These are phyloP conservation scores for Nymphaea colorata DNA, from an alignment of 164 flowering plant species.

Conservation along the genomic window DNA sequence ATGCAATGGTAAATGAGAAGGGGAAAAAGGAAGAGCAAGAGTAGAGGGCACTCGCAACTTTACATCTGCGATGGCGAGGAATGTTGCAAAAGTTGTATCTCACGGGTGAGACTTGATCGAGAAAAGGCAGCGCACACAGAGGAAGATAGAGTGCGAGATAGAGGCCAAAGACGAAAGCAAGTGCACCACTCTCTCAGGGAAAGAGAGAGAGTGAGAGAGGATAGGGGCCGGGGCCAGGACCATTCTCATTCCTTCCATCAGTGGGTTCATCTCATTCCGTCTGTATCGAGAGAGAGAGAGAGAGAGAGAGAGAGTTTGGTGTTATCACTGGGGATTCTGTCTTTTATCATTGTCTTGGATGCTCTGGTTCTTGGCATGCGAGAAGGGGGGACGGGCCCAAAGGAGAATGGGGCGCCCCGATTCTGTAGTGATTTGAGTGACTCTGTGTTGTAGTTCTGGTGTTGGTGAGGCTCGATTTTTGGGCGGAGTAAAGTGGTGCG, in stretches of 20 bases:
- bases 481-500: not conserved
- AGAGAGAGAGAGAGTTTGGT: no score
- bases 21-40: no score
- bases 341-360: not conserved
- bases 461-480: not conserved
- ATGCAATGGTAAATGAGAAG: no score
- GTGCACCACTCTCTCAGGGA: not conserved
- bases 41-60: not conserved
- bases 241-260: not conserved
- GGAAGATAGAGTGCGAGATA: not conserved
- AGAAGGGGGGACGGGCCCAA: not conserved
- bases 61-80: not conserved
- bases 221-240: not conserved
- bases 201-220: not conserved
- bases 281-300: no score
- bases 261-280: not conserved
- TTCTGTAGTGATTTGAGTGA: not conserved
- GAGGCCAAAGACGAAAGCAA: not conserved
- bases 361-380: not conserved
- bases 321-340: no score
- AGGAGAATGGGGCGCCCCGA: not conserved
- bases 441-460: no score
- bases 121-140: no score
- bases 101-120: no score
- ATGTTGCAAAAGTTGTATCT: not conserved